phyloP scores from a whole-genome alignment of 371 early-diverging fungal genomes.

The Mucor sp. region DNA sequence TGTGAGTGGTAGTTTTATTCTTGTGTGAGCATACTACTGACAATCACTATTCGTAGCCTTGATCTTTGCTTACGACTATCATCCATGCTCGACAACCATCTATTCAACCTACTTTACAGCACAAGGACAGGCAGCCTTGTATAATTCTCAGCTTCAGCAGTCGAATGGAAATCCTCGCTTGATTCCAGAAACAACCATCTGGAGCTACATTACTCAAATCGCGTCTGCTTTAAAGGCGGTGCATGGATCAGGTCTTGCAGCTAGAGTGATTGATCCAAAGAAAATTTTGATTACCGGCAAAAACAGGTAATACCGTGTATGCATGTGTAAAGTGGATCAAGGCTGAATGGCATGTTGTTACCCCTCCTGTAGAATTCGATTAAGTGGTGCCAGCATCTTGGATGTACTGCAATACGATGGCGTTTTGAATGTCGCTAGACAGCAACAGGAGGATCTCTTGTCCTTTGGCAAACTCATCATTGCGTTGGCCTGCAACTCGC shows the following conservation, averaged over 20 bases:
- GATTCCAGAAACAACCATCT: constrained; percentile 10
- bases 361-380: constrained; percentile 63
- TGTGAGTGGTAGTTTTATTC: constrained; percentile 47
- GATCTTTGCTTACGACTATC: constrained; percentile 88
- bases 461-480: constrained; percentile 85
- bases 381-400: constrained; percentile 82
- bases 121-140: constrained; percentile 49
- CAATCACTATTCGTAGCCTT: constrained; percentile 52
- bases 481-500: constrained; percentile 73
- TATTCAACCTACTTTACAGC: constrained; percentile 62
- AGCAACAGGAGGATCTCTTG: constrained; percentile 83
- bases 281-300: constrained; percentile 82
- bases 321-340: too few relatives aligned
- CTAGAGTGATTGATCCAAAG: constrained; percentile 75
- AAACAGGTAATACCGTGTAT: constrained; percentile 59
- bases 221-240: constrained; percentile 83
- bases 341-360: not conserved
- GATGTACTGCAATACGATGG: constrained; percentile 81
- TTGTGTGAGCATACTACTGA: not conserved
- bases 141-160: constrained; percentile 4
- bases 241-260: constrained; percentile 83
- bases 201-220: constrained; percentile 82
- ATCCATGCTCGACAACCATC: constrained; percentile 82
- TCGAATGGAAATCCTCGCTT: not conserved
- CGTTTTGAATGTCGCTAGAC: constrained; percentile 61